Conservation (phyloP, 345 rosid species). For the Noccaea bulbosa region DNA sequence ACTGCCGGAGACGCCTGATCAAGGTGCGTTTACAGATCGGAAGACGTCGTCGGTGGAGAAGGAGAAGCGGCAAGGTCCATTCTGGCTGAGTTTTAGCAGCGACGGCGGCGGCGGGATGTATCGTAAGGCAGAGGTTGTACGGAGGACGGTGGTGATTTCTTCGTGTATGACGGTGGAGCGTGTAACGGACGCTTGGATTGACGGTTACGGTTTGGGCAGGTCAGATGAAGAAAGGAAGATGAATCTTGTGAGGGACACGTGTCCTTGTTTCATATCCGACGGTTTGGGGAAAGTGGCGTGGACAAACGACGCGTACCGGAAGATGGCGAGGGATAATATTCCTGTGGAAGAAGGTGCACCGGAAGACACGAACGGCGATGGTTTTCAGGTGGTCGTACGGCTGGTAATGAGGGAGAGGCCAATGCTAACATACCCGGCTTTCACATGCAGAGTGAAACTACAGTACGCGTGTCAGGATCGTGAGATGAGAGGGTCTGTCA, state of each 20-base stretch:
- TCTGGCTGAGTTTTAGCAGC: slow-evolving; percentile 57
- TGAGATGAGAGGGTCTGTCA: slow-evolving; percentile 52
- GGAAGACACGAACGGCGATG: slow-evolving; percentile 26
- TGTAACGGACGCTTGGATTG: slow-evolving; percentile 70
- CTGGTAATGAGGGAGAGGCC: slow-evolving; percentile 60
- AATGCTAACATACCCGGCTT: slow-evolving; percentile 51
- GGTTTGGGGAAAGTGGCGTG: slow-evolving; percentile 69
- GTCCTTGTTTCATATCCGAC: slow-evolving; percentile 84
- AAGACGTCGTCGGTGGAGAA: slow-evolving; percentile 34
- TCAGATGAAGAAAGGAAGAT: slow-evolving; percentile 61
- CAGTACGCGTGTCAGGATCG: slow-evolving; percentile 58
- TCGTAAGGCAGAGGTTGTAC: slow-evolving; percentile 33
- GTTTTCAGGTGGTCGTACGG: slow-evolving; percentile 54
- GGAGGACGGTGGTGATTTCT: slow-evolving; percentile 36
- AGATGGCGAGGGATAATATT: slow-evolving; percentile 56
- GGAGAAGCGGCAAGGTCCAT: slow-evolving; percentile 34
- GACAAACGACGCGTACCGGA: slow-evolving; percentile 68
- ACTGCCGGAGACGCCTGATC: slow-evolving; percentile 65
- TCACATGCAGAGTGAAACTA: slow-evolving; percentile 74
- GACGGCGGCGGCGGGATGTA: slow-evolving; percentile 26
- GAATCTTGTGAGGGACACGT: slow-evolving; percentile 66
- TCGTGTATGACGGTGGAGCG: slow-evolving; percentile 80
- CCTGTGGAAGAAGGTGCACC: slow-evolving; percentile 34
- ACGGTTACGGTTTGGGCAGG: slow-evolving; percentile 54
- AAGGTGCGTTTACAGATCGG: slow-evolving; percentile 32